A percentile compares a stretch with the other conserved stretches of the same genome.
Conservation (phyloP, 1,139 yeast species). For the Kodamaea arcana region DNA sequence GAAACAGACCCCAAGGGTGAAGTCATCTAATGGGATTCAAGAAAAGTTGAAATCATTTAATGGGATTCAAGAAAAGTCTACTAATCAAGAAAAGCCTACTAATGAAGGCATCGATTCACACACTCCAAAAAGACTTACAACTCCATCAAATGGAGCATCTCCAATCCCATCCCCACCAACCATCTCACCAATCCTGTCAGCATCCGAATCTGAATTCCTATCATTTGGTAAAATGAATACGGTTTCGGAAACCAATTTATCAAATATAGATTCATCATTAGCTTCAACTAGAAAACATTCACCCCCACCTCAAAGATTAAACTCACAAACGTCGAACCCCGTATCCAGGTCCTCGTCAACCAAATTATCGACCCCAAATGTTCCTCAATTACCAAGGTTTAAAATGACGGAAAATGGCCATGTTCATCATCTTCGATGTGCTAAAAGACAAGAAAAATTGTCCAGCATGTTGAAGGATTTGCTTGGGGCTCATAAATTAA, state of each 20-base stretch:
- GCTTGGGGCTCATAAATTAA: conserved; percentile 72
- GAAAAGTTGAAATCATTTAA: neutral
- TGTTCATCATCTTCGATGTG: conserved; percentile 71
- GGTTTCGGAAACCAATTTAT: neutral
- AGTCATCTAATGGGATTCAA: neutral
- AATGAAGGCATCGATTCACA: neutral
- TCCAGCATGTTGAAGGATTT: conserved; percentile 83
- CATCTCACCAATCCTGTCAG: neutral
- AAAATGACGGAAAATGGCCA: conserved; percentile 66
- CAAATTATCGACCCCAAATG: conserved; percentile 6
- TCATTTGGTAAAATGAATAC: neutral
- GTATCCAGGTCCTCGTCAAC: conserved; percentile 18
- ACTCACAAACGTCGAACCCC: conserved; percentile 8
- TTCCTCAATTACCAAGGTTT: conserved; percentile 40
- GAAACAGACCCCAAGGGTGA: too few species aligned
- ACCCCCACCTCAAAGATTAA: conserved; percentile 11
- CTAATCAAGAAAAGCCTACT: neutral
- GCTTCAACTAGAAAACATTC: conserved; percentile 8
- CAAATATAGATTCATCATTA: neutral
- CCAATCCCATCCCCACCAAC: conserved; percentile 3
- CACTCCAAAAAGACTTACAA: neutral
- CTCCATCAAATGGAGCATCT: neutral
- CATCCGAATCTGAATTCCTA: conserved; percentile 1
- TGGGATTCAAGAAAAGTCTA: neutral
- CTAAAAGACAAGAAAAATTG: conserved; percentile 84